Conservation (phyloP, 108 stramenopile species). For the Pseudonitzschia pungens region DNA sequence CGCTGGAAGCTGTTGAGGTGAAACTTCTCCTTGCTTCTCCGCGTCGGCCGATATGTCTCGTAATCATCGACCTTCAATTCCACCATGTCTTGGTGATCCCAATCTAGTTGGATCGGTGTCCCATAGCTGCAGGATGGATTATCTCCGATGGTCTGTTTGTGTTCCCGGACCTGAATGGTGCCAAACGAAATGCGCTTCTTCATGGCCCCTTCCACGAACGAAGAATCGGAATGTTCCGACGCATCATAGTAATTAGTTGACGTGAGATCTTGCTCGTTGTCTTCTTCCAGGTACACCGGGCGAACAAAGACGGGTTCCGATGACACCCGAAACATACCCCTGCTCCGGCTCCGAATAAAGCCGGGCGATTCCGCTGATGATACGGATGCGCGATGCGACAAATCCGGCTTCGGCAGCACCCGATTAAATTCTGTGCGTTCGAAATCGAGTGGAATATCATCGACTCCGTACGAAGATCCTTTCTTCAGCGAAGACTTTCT, state of each 20-base stretch:
- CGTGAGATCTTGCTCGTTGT: not conserved
- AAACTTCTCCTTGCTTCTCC: slow-evolving; percentile 10
- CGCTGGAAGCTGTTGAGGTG: slow-evolving; percentile 26
- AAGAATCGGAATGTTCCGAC: too few relatives aligned
- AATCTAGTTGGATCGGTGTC: slow-evolving; percentile 49
- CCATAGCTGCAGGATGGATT: slow-evolving; percentile 50
- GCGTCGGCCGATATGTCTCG: slow-evolving; percentile 2
- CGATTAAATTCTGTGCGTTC: slow-evolving; percentile 15
- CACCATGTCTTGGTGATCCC: slow-evolving; percentile 40
- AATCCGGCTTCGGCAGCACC: slow-evolving; percentile 7
- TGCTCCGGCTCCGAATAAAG: not conserved
- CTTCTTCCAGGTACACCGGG: not conserved
- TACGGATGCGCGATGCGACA: not conserved
- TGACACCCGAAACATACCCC: not conserved
- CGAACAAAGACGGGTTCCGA: slow-evolving; percentile 8
- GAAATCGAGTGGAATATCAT: slow-evolving; percentile 2
- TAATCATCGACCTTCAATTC: slow-evolving; percentile 23
- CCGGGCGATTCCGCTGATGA: not conserved
- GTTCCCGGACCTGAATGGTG: slow-evolving; percentile 37
- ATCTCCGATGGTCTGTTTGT: slow-evolving; percentile 50
- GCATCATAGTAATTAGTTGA: not conserved
- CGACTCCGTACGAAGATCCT: not conserved
- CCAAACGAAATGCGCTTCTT: slow-evolving; percentile 24
- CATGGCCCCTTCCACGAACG: not conserved
- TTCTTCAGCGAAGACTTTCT: not conserved